Evolutionary conservation across 179 eudicot species (phyloP), one percentile per base, ranked within the genome.

Genomic region (Silene coronaria): DNA sequence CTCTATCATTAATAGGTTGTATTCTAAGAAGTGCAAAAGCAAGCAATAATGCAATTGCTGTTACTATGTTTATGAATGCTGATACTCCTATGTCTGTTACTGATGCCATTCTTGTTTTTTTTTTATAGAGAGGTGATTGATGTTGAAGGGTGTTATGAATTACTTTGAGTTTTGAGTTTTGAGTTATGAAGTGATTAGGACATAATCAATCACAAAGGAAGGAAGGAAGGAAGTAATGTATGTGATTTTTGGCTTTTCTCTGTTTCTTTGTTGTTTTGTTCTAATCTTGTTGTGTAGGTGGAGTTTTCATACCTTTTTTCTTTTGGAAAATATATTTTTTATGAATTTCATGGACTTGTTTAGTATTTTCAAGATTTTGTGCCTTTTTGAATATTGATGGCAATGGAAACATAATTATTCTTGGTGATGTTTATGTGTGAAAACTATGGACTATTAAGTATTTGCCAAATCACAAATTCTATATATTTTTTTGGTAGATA

Each of bases 1-100:
- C 87, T 42, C 94, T 86, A 71, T 89, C 96, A 77, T 91, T 91
- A 23, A 91, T 78, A 67, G 96, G 96, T 76, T 91, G 96, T 58
- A 91, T 86, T 73, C 96, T 79, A 36, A 91, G 86, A 0, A 91
- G 77, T 17, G 96, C 96, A 76, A 91, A 91, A 24, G 96, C 96
- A 34, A 91, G 76, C 6, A 91, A 67, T 76, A 91, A 91, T 9
- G 90, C 89, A 53, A 91, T 83, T 23, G 96, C 87, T 70, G 78
- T 74, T 5, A 87, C 61, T 67, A 91, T 85, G 87, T 91, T 91
- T 69, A 91, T 85, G 14, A 84, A 71, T 53, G 96, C 96, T 74
- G 96, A 89, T 9, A 91, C 96, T 38, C 93, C 93, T 19, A 91
- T 91, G 81, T 91, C 93, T 36, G 69, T 84, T 16, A 91, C 78